Conservation (phyloP, 345 rosid species). For the Eucalyptus marginata region DNA sequence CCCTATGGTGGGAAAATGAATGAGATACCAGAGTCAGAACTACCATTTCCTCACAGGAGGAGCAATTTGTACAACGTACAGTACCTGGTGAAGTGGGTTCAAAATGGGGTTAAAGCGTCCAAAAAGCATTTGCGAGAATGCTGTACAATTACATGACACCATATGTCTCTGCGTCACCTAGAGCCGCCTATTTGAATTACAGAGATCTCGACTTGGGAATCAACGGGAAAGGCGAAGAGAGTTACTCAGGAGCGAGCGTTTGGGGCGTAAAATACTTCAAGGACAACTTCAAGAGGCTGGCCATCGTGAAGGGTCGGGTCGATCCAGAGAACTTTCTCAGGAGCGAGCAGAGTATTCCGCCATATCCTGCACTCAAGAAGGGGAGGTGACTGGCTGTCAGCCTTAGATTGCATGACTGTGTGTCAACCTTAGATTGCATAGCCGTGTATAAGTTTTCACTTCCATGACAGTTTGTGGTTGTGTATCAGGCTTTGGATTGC, state of each 20-base stretch:
- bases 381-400: not conserved
- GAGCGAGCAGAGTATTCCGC: slow-evolving; percentile 58
- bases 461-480: not conserved
- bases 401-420: not conserved
- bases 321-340: slow-evolving; percentile 54
- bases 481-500: not conserved
- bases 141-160: slow-evolving; percentile 27
- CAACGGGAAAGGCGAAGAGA: slow-evolving; percentile 7
- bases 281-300: slow-evolving; percentile 30
- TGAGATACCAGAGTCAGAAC: slow-evolving; percentile 8
- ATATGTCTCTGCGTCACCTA: slow-evolving; percentile 36
- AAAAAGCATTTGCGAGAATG: slow-evolving; percentile 18
- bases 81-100: slow-evolving; percentile 24
- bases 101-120: slow-evolving; percentile 3
- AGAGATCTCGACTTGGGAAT: slow-evolving; percentile 52
- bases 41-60: slow-evolving; percentile 30
- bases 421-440: not conserved
- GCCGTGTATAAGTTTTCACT: not conserved
- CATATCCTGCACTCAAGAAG: not conserved
- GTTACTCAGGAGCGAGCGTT: slow-evolving; percentile 12
- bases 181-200: slow-evolving; percentile 47
- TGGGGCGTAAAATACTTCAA: slow-evolving; percentile 53
- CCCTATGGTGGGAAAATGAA: slow-evolving; percentile 25
- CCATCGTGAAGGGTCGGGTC: slow-evolving; percentile 23
- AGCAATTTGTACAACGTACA: slow-evolving; percentile 20